Conservation (phyloP, 2,329 filamentous ascomycete species). For the Hawksworthiomyces lignivorus region DNA sequence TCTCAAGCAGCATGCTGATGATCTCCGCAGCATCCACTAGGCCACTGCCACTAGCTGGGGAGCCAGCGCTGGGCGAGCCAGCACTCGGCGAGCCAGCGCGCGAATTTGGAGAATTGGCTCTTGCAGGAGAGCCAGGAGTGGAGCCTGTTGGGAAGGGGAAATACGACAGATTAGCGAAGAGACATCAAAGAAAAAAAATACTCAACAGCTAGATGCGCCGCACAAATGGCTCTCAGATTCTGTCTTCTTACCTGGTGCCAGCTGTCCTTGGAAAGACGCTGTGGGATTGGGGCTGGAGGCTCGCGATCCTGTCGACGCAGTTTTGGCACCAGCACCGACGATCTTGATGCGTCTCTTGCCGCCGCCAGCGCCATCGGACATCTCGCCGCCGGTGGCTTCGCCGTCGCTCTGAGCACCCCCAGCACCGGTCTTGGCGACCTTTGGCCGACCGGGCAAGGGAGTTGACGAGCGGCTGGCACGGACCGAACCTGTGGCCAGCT, state of each 20-base stretch:
- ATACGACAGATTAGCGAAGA: too few species aligned
- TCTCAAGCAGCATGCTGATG: constrained; percentile 42
- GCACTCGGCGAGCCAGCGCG: constrained; percentile 26
- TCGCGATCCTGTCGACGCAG: constrained; percentile 52
- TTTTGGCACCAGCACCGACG: constrained; percentile 34
- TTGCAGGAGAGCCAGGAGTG: constrained; percentile 16
- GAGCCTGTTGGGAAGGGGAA: constrained; percentile 11
- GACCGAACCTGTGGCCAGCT: constrained; percentile 42
- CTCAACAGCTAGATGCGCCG: too few species aligned
- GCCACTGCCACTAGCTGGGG: constrained; percentile 20
- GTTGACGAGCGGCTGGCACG: constrained; percentile 48
- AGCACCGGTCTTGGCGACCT: constrained; percentile 32
- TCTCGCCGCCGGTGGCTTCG: constrained; percentile 62
- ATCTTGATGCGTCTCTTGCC: constrained; percentile 49
- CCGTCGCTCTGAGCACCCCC: constrained; percentile 62
- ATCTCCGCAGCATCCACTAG: constrained; percentile 45
- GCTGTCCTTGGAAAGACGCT: constrained; percentile 21
- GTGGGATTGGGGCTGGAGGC: constrained; percentile 51
- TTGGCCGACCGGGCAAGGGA: constrained; percentile 39
- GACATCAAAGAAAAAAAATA: background rate
- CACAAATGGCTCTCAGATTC: too few species aligned
- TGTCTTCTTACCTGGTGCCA: constrained; percentile 9
- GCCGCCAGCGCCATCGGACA: constrained; percentile 44
- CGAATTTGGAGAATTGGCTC: constrained; percentile 12
- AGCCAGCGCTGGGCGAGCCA: constrained; percentile 21